These are phyloP conservation scores for Sugiyamaella grinbergsii DNA, from an alignment of 1,139 yeast species.

Conservation along the genomic window DNA sequence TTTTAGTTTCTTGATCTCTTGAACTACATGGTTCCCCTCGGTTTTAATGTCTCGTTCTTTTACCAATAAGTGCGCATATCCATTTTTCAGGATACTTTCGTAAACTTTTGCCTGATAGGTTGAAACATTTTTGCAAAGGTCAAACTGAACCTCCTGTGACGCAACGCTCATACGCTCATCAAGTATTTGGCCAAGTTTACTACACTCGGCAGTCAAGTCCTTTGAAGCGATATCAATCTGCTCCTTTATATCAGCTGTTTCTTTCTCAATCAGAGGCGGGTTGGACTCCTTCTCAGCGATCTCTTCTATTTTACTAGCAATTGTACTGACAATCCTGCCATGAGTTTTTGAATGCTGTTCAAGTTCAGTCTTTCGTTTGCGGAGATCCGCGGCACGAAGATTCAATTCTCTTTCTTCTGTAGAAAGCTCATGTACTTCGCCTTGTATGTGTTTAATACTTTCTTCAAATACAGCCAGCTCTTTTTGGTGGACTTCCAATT, in stretches of 20 bases:
- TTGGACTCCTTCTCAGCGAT: constrained; percentile 11
- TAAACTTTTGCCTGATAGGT: constrained; percentile 7
- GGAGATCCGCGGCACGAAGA: not conserved
- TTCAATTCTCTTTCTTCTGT: not conserved
- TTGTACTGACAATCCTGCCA: not conserved
- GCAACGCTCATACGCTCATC: constrained; percentile 21
- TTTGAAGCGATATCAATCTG: constrained; percentile 21
- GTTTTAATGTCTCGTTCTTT: constrained; percentile 21
- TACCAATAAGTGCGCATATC: constrained; percentile 16
- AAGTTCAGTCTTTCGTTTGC: not conserved
- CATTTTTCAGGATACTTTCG: constrained; percentile 7
- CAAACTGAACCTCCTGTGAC: not conserved
- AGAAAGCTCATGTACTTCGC: not conserved
- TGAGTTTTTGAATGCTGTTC: not conserved
- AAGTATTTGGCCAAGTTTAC: constrained; percentile 27
- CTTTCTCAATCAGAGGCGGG: constrained; percentile 13
- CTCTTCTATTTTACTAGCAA: not conserved
- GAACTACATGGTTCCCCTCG: constrained; percentile 19
- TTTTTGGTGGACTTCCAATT: not conserved
- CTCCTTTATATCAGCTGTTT: constrained; percentile 12
- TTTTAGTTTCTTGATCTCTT: constrained; percentile 14
- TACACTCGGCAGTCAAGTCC: constrained; percentile 27
- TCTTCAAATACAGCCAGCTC: constrained; percentile 2
- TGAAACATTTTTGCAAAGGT: not conserved
- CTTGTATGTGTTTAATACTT: constrained; percentile 13